Percentiles rank a stretch among this genome's conserved stretches.
Conservation (phyloP, 176 grass and related monocot species). For the Hsuehochloa calcarea region DNA sequence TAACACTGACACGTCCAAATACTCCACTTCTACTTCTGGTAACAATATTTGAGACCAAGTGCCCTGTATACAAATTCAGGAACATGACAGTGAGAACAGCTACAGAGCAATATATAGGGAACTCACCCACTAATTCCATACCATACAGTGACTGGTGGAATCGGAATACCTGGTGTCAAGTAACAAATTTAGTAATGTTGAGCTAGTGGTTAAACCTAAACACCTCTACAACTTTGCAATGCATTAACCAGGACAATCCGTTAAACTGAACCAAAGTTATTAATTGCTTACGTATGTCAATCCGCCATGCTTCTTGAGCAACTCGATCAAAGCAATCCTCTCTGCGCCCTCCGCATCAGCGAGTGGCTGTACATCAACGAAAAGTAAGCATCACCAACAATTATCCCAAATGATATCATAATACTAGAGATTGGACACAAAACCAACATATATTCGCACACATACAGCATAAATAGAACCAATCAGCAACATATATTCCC, state of each 20-base stretch:
- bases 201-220: slow-evolving; percentile 30
- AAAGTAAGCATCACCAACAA: slow-evolving; percentile 18
- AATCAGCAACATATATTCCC: no score
- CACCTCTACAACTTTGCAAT: slow-evolving; percentile 27
- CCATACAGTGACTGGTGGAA: slow-evolving; percentile 40
- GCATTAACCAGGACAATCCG: not conserved
- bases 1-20: not conserved
- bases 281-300: slow-evolving; percentile 71
- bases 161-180: slow-evolving; percentile 47
- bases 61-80: slow-evolving; percentile 27
- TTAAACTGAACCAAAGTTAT: slow-evolving; percentile 18
- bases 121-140: slow-evolving; percentile 56
- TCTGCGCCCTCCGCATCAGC: slow-evolving; percentile 95
- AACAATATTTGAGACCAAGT: slow-evolving; percentile 31
- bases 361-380: slow-evolving; percentile 58
- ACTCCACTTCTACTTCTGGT: not conserved
- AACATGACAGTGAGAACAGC: slow-evolving; percentile 32
- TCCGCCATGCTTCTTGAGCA: slow-evolving; percentile 80
- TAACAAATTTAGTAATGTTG: slow-evolving; percentile 47
- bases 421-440: not conserved
- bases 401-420: not conserved
- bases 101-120: slow-evolving; percentile 34
- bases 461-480: not conserved
- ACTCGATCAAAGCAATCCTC: slow-evolving; percentile 67
- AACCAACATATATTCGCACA: not conserved